Conservation (phyloP, 192 early-diverging fungal species). For the Entomortierella beljakovae region DNA sequence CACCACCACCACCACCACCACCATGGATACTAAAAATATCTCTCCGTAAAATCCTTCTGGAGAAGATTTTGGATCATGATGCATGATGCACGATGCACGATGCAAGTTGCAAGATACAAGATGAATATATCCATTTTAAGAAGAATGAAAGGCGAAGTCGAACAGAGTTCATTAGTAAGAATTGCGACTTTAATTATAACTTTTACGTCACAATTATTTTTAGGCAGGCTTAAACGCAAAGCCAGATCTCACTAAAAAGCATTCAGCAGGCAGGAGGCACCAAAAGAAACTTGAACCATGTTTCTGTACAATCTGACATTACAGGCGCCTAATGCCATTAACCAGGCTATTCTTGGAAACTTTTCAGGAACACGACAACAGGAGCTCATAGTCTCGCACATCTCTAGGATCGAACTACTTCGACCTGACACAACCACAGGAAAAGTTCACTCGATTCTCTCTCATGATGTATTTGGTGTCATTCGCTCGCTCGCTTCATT, state of each 20-base stretch:
- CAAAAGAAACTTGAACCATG: constrained; percentile 55
- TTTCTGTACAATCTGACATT: constrained; percentile 93
- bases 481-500: constrained; percentile 88
- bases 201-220: no score
- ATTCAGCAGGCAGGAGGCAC: neutral
- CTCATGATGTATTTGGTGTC: constrained; percentile 86
- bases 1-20: no score
- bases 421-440: constrained; percentile 82
- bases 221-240: no score
- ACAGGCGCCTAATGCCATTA: constrained; percentile 83
- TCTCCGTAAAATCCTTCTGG: no score
- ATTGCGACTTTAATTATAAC: no score
- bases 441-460: constrained; percentile 77
- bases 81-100: no score
- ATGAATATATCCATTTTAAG: no score
- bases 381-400: constrained; percentile 86
- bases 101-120: no score
- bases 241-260: neutral
- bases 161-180: no score
- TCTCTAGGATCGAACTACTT: constrained; percentile 84
- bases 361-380: constrained; percentile 93
- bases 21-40: no score
- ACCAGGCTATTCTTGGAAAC: constrained; percentile 85
- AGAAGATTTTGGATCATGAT: no score
- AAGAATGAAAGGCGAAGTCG: no score